Percentiles rank a stretch among this genome's conserved stretches.
phyloP scores from a whole-genome alignment of 371 early-diverging fungal species.

The Capillidium heterosporum region DNA sequence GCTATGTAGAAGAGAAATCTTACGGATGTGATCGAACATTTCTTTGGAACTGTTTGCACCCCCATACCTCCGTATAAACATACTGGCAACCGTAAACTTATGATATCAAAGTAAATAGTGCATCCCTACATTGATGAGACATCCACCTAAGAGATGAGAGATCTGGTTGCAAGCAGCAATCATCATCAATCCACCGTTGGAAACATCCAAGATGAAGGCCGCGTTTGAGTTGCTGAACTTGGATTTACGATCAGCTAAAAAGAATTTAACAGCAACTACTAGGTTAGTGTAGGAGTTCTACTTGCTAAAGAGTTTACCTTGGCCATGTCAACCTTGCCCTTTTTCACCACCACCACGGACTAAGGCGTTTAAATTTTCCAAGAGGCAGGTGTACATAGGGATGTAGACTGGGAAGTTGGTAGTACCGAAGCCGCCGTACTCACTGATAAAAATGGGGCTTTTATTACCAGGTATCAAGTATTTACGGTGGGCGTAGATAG shows the following conservation, averaged over 20 bases:
- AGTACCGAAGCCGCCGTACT: conserved; percentile 41
- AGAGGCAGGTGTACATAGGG: conserved; percentile 18
- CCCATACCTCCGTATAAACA: conserved; percentile 26
- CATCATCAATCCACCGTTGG: conserved; percentile 44
- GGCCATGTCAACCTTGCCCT: conserved; percentile 24
- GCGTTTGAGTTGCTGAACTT: conserved; percentile 13
- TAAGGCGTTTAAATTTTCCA: conserved; percentile 25
- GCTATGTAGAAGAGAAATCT: conserved; percentile 43
- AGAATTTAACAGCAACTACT: conserved; percentile 17
- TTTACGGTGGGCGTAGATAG: conserved; percentile 25
- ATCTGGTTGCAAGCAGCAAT: conserved; percentile 11
- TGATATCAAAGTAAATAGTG: conserved; percentile 33
- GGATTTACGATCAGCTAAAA: conserved; percentile 19
- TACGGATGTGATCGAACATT: conserved; percentile 18
- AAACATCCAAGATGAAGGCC: conserved; percentile 42
- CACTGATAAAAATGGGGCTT: conserved; percentile 34
- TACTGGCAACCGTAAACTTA: conserved; percentile 30
- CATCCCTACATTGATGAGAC: conserved; percentile 24
- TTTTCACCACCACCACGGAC: conserved; percentile 32
- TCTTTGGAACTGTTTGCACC: conserved; percentile 17
- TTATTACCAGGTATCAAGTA: conserved; percentile 20
- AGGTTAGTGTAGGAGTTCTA: conserved; percentile 29
- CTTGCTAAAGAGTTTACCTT: conserved; percentile 16
- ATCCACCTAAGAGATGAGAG: conserved; percentile 29
- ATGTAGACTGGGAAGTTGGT: conserved; percentile 24